Evolutionary conservation across 2,329 filamentous ascomycete genomes (phyloP), one percentile per base, ranked within the genome.

Genomic region (Botryotinia calthae): DNA sequence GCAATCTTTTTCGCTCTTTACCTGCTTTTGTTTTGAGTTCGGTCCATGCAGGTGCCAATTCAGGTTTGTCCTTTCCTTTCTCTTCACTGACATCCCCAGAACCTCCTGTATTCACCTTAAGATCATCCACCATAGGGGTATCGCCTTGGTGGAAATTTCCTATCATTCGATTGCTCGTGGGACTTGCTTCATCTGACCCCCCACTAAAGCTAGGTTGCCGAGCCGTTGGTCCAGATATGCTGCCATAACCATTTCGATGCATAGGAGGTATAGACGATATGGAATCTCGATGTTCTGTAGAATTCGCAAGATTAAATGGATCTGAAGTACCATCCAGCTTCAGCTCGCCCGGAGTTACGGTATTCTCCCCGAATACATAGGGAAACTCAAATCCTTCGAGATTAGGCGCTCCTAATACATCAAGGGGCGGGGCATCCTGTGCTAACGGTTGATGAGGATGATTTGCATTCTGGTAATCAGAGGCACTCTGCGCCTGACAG

Each of bases 1-100:
- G 96, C 48, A 99, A 84, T 61, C 96, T 88, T 82, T 98, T 98
- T 70, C 96, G 89, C 82, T 98, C 96, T 82, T 98, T 99, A 25
- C 96, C 96, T 2, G 96, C 96, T 82, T 95, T 95, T 5, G 93
- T 95, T 82, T 95, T 95, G 76, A 95, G 85, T 80, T 95, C 93
- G 78, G 89, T 95, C 93, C 93, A 95, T 22, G 90, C 85, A 22
- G 91, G 90, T 14, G 87, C 84, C 14, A 86, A 84, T 68, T 88
- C 88, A 9, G 85, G 82, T 75, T 89, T 90, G 74, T 88, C 86
- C 68, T 89, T 87, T 79, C 87, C 89, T 48, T 78, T 77, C 87
- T 87, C 67, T 82, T 83, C 88, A n/a, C 84, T 86, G 22, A 85
- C 85, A 77, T 89, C 87, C 48, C 82, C 83, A 42, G 83, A 83